phyloP scores from a whole-genome alignment of 164 flowering plant genomes.

The Umbilicus rupestris region DNA sequence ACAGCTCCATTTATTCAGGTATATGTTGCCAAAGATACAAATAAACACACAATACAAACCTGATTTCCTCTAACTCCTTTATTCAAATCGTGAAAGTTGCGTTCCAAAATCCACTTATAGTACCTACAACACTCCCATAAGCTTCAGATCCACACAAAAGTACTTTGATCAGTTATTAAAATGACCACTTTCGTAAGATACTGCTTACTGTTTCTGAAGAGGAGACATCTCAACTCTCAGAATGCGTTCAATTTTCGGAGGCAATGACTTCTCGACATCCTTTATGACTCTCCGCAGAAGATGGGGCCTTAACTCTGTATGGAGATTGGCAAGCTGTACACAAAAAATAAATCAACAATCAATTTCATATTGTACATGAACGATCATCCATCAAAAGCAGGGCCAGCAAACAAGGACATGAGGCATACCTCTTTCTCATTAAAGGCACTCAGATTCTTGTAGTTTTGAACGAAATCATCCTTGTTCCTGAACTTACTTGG shows the following conservation, averaged over 20 bases:
- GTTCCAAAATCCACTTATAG: conserved; percentile 98
- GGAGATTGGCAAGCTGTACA: conserved; percentile 87
- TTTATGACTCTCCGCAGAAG: conserved; percentile 93
- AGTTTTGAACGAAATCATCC: conserved; percentile 85
- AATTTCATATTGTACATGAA: no score
- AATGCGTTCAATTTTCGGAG: conserved; percentile 96
- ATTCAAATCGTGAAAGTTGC: conserved; percentile 90
- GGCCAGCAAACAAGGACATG: background rate
- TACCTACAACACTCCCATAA: conserved; percentile 38
- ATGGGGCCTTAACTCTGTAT: conserved; percentile 94
- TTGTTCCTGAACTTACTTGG: conserved; percentile 74
- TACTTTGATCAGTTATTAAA: background rate
- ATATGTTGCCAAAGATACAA: background rate
- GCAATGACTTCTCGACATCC: conserved; percentile 99
- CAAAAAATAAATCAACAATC: conserved; percentile 6
- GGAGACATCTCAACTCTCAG: conserved; percentile 99
- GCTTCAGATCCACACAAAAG: background rate
- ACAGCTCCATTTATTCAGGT: background rate
- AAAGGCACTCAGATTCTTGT: conserved; percentile 96
- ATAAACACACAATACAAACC: conserved; percentile 28
- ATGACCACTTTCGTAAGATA: background rate
- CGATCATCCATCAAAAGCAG: no score
- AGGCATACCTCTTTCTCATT: conserved; percentile 78
- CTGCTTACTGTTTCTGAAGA: conserved; percentile 90
- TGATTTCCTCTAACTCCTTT: conserved; percentile 99